Base-by-base conservation (phyloP, 116 monocot genomes). In the Phalaenopsis hybrid region DNA sequence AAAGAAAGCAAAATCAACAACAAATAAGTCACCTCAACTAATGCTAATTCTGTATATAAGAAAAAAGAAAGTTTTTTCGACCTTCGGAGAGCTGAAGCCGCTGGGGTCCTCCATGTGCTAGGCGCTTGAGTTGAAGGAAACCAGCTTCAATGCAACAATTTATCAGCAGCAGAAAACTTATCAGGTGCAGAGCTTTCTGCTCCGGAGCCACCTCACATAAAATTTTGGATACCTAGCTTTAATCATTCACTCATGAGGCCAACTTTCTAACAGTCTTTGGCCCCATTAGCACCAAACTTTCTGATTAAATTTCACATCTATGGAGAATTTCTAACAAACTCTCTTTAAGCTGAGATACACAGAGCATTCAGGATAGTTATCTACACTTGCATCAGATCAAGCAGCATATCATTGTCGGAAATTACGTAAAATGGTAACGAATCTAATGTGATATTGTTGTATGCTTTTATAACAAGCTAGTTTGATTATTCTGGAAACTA, bases 201-300 rank as follows among this genome's bases (percentile, higher is more conserved):
- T 85, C 67, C 78, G 59, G 76, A 87, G 85, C 85, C 87, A 81
- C 78, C 83, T 83, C 83, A 87, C 85, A 80, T 70, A 18, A 74
- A 57, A 50, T 81, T 83, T 74, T 51, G 13, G 73, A 73, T 43
- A 11, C 59, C 57, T 16, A 55, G 55, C 55, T 45, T 5, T 28
- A 82, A 49, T 34, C 15, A n/a, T 41, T 79, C 72, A 59, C 33
- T 69, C 67, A 68, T 78, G 18, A 41, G 45, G 41, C 73, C 77
- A 44, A 75, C 77, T 74, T 61, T 44, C 78, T 33, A 78, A 78
- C 28, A 70, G 34, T 48, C 6, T 16, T 23, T n/a, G 55, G 72
- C 44, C 79, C 44, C 76, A 63, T 67, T 23, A 17, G 43, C 51
- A 82, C 82, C 82, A 82, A 86, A 82, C 86, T 21, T 79, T 79